Evolutionary conservation across 768 basidiomycete genomes (phyloP), one percentile per base, ranked within the genome.

Genomic region (Xerocomus brunneocitrinus): DNA sequence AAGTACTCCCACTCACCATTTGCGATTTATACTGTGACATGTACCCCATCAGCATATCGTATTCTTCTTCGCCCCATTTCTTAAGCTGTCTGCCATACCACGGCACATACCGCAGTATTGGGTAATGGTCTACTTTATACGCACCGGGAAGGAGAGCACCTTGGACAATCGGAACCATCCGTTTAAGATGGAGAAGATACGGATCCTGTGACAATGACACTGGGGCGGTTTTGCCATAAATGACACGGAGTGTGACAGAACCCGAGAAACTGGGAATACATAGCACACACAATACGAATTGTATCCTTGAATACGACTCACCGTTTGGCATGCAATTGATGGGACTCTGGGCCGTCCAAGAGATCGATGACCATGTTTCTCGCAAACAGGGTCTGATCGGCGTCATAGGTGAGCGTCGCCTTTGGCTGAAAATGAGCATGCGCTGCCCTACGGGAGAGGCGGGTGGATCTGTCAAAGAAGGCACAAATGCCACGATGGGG

Each of bases 61-160:
- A 70, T 56, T 85, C 83, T 53, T 82, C 79, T 1, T 62, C 57
- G 43, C 85, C 82, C 35, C 80, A 82, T 2, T 73, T 69, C 53
- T 74, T 74, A 6, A 87, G 71, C 50, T 81, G 77, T 16, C 74
- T 71, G 1, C 82, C 72, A 58, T 84, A 84, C n/a, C 80, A 81
- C 1, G 85, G 84, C n/a, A 87, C 59, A 56, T 79, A 81, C 19
- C 52, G 55, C 25, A 75, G 58, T 41, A 71, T 47, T 0, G 74
- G 74, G 50, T 64, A 68, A n/a, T 57, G 58, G 49, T 76, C 73
- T 10, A 73, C 73, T 12, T 56, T 52, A 45, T 69, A 70, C 5
- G 66, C 58, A 2, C 74, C 71, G 0, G 70, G 72, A 0, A 62
- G 34, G 35, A 76, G 59, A 2, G 67, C 67, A 2, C 56, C 51